Conservation (phyloP, 73 alveolate genomes). For the Breviolum minutum region DNA sequence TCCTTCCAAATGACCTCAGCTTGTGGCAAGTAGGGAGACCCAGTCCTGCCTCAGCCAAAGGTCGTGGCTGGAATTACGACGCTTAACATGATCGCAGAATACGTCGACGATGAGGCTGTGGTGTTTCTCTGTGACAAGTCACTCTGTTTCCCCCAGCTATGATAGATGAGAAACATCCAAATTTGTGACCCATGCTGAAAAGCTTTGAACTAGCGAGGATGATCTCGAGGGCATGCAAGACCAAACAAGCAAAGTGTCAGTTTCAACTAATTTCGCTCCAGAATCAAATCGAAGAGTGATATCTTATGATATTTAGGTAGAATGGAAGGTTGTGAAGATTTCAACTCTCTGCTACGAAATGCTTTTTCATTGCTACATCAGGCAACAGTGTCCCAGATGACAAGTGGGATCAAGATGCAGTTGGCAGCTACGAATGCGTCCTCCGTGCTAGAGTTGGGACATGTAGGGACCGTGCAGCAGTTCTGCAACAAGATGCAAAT, state of each 20-base stretch:
- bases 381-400: constrained; percentile 89
- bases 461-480: background rate
- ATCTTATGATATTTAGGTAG: no score
- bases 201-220: no score
- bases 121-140: background rate
- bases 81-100: constrained; percentile 74
- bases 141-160: no score
- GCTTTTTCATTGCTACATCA: background rate
- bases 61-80: constrained; percentile 67
- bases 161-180: no score
- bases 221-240: no score
- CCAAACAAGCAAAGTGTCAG: no score
- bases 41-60: background rate
- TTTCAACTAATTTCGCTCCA: background rate
- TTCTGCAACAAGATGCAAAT: no score
- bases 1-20: background rate
- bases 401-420: constrained; percentile 87
- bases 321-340: no score
- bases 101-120: constrained; percentile 82
- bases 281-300: background rate
- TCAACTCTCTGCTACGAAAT: no score
- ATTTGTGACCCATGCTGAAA: no score
- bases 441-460: background rate
- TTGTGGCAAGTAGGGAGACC: background rate
- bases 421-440: constrained; percentile 70